These are phyloP conservation scores for Obba rivulosa DNA, from an alignment of 768 basidiomycete species.

Conservation along the genomic window DNA sequence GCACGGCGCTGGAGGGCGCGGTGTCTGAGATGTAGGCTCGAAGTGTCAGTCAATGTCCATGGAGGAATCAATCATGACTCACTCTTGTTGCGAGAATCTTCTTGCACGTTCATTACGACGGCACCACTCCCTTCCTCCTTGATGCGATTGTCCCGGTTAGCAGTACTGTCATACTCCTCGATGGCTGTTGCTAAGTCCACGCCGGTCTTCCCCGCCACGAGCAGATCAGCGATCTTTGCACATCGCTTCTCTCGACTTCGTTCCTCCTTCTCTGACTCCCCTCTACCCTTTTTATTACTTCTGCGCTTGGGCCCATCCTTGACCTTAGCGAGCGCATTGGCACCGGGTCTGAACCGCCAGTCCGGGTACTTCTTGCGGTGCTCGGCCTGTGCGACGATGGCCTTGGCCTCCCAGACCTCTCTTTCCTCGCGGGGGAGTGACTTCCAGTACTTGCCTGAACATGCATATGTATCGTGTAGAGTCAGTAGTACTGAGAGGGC, in stretches of 20 bases:
- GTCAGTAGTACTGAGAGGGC: not conserved
- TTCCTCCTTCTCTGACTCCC: constrained; percentile 35
- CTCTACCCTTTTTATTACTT: constrained; percentile 27
- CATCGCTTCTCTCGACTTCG: constrained; percentile 54
- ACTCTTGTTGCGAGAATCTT: not conserved
- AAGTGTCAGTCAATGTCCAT: too few relatives aligned
- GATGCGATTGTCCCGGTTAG: constrained; percentile 18
- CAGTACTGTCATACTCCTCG: constrained; percentile 48
- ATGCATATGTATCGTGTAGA: not conserved
- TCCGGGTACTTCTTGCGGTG: constrained; percentile 73
- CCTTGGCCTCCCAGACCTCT: constrained; percentile 74
- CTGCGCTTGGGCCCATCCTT: constrained; percentile 36
- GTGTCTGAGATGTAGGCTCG: not conserved
- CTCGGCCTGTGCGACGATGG: constrained; percentile 63
- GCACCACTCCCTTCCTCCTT: constrained; percentile 17
- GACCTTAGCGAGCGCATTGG: constrained; percentile 38
- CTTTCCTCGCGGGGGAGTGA: constrained; percentile 61
- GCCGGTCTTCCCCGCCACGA: constrained; percentile 65
- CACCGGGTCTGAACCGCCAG: constrained; percentile 76
- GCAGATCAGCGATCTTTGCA: constrained; percentile 61
- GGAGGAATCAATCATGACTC: not conserved
- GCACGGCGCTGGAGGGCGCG: not conserved
- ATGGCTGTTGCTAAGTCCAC: constrained; percentile 56
- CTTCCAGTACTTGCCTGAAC: constrained; percentile 68
- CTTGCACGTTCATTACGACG: constrained; percentile 7